Conservation (phyloP, 2,329 filamentous ascomycete genomes). For the Pseudopyricularia javanii region DNA sequence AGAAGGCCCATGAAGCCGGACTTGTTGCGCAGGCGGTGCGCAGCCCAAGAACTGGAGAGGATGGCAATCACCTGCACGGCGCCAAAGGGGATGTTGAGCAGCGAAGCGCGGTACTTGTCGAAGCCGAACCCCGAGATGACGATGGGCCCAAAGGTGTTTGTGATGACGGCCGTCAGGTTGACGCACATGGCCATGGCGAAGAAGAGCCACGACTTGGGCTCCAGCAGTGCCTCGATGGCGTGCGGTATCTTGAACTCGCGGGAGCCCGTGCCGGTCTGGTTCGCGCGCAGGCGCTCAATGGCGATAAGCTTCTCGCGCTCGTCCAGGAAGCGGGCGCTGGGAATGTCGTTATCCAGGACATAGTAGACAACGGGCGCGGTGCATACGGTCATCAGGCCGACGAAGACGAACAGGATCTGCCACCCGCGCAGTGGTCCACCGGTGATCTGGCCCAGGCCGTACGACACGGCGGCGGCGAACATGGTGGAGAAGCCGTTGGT, state of each 20-base stretch:
- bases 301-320: slow-evolving; percentile 56
- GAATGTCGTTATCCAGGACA: slow-evolving; percentile 46
- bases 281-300: slow-evolving; percentile 58
- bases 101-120: slow-evolving; percentile 40
- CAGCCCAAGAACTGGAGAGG: slow-evolving; percentile 43
- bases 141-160: slow-evolving; percentile 52
- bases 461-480: slow-evolving; percentile 41
- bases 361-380: slow-evolving; percentile 46
- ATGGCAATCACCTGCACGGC: slow-evolving; percentile 48
- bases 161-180: slow-evolving; percentile 52
- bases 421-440: slow-evolving; percentile 17
- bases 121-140: slow-evolving; percentile 50
- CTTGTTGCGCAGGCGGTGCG: slow-evolving; percentile 44
- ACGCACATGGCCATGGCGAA: slow-evolving; percentile 46
- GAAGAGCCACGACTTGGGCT: slow-evolving; percentile 46
- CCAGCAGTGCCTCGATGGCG: slow-evolving; percentile 34
- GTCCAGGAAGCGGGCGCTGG: slow-evolving; percentile 43
- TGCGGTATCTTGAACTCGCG: slow-evolving; percentile 59
- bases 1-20: slow-evolving; percentile 38
- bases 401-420: slow-evolving; percentile 46
- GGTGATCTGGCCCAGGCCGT: slow-evolving; percentile 41
- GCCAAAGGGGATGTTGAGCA: slow-evolving; percentile 58
- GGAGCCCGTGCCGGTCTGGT: slow-evolving; percentile 64
- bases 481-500: slow-evolving; percentile 48
- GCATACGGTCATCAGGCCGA: slow-evolving; percentile 46